phyloP scores from a whole-genome alignment of 345 rosid genomes.

The Atalantia buxifolia region DNA sequence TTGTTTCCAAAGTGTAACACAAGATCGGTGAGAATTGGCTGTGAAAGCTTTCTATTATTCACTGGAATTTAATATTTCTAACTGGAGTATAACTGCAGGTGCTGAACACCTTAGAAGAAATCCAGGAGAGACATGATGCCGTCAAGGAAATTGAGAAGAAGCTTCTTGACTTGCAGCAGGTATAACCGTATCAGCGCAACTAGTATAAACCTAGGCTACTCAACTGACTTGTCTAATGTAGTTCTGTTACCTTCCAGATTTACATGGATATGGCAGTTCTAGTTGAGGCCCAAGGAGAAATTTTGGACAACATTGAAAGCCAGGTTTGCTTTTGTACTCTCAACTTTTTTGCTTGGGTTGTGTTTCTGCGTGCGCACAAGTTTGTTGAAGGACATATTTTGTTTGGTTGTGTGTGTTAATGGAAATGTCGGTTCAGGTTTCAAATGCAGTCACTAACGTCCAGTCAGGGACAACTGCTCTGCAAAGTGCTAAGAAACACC shows the following conservation, averaged over 20 bases:
- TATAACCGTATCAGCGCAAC: slow-evolving; percentile 12
- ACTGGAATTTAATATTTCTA: not conserved
- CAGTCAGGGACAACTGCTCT: slow-evolving; percentile 41
- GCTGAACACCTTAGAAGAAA: slow-evolving; percentile 78
- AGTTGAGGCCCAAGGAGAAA: slow-evolving; percentile 73
- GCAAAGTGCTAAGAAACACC: slow-evolving; percentile 38
- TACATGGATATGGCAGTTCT: slow-evolving; percentile 72
- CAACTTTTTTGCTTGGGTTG: not conserved
- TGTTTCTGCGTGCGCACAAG: not conserved
- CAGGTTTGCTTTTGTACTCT: slow-evolving; percentile 44
- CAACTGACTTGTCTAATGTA: slow-evolving; percentile 9
- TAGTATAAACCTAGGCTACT: not conserved
- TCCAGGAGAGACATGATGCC: slow-evolving; percentile 95
- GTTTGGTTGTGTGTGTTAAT: slow-evolving; percentile 16
- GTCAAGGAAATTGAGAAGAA: slow-evolving; percentile 83
- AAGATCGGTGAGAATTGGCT: not conserved
- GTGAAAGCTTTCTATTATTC: not conserved
- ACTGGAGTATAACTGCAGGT: slow-evolving; percentile 41
- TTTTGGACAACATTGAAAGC: slow-evolving; percentile 62
- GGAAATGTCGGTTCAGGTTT: slow-evolving; percentile 35
- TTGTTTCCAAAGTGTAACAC: not conserved
- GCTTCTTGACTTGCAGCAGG: slow-evolving; percentile 93
- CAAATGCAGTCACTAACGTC: slow-evolving; percentile 42
- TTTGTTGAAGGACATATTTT: not conserved
- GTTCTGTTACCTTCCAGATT: slow-evolving; percentile 36